Evolutionary conservation across 768 basidiomycete genomes (phyloP).

Genomic region (Hypsizygus marmoreus): DNA sequence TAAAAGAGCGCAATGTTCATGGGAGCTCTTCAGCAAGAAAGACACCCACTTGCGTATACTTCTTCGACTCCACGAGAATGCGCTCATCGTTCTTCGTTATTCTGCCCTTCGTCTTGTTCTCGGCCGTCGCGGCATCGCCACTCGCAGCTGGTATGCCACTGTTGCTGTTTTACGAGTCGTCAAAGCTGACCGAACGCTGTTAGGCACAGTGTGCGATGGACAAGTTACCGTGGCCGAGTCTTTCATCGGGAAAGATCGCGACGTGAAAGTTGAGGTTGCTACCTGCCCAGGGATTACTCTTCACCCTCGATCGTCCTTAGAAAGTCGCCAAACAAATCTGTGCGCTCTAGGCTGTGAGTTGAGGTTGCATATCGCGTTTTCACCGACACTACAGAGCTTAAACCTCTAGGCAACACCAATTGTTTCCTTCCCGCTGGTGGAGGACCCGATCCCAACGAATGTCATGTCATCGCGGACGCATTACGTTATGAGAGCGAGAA

Average conservation of each 20-base stretch:
- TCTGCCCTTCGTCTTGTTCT: not conserved
- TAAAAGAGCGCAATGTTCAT: too few relatives aligned
- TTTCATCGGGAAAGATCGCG: slow-evolving; percentile 42
- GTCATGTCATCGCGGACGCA: slow-evolving; percentile 50
- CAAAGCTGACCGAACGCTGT: not conserved
- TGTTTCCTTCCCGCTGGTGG: slow-evolving; percentile 49
- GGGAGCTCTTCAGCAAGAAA: too few relatives aligned
- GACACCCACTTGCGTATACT: too few relatives aligned
- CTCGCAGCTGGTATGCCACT: not conserved
- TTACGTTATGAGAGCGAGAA: slow-evolving; percentile 48
- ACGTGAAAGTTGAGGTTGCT: slow-evolving; percentile 40
- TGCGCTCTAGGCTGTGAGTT: slow-evolving; percentile 43
- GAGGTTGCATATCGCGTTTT: too few relatives aligned
- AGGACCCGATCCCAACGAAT: slow-evolving; percentile 50
- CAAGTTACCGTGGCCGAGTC: slow-evolving; percentile 26
- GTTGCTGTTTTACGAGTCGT: not conserved
- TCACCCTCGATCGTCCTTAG: slow-evolving; percentile 13
- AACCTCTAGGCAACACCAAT: slow-evolving; percentile 39
- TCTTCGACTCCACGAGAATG: too few relatives aligned
- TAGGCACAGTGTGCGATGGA: slow-evolving; percentile 21
- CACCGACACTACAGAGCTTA: not conserved
- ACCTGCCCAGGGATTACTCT: slow-evolving; percentile 30
- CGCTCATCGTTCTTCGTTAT: not conserved
- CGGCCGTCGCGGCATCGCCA: slow-evolving; percentile 4
- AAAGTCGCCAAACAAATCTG: slow-evolving; percentile 36